Evolutionary conservation across 164 flowering plant genomes (phyloP).

Genomic region (Aristolochia californica): DNA sequence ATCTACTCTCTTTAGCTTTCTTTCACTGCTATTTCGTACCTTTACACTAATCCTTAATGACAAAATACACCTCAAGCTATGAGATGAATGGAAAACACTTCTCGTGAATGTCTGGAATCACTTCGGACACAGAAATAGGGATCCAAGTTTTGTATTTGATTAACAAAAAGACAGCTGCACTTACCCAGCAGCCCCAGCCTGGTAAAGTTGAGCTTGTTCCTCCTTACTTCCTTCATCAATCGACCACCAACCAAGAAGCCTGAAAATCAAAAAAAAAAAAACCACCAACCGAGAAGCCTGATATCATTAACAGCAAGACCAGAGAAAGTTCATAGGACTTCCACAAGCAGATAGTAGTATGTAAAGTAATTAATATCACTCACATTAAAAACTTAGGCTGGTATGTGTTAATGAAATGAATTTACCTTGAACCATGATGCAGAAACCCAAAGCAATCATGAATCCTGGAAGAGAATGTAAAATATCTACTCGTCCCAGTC

Average conservation of each 20-base stretch:
- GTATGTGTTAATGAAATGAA: not conserved
- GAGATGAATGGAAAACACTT: too few relatives aligned
- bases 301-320: not conserved
- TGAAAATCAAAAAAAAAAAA: too few relatives aligned
- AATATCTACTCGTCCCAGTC: slow-evolving; percentile 38
- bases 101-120: too few relatives aligned
- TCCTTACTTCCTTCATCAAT: slow-evolving; percentile 89
- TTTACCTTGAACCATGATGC: slow-evolving; percentile 85
- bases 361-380: too few relatives aligned
- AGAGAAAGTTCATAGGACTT: too few relatives aligned
- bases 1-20: too few relatives aligned
- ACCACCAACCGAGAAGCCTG: slow-evolving; percentile 83
- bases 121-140: too few relatives aligned
- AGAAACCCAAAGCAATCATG: slow-evolving; percentile 60
- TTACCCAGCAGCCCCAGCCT: slow-evolving; percentile 55
- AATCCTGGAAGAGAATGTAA: slow-evolving; percentile 32
- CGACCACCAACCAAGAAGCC: slow-evolving; percentile 97
- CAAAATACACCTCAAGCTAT: too few relatives aligned
- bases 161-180: slow-evolving; percentile 6
- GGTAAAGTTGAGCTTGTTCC: slow-evolving; percentile 68
- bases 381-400: too few relatives aligned
- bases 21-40: too few relatives aligned
- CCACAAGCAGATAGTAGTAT: too few relatives aligned
- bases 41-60: too few relatives aligned
- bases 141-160: not conserved